These are phyloP conservation scores for Amylostereum areolatum DNA, from an alignment of 1,284 basidiomycete genomes.

Conservation along the genomic window DNA sequence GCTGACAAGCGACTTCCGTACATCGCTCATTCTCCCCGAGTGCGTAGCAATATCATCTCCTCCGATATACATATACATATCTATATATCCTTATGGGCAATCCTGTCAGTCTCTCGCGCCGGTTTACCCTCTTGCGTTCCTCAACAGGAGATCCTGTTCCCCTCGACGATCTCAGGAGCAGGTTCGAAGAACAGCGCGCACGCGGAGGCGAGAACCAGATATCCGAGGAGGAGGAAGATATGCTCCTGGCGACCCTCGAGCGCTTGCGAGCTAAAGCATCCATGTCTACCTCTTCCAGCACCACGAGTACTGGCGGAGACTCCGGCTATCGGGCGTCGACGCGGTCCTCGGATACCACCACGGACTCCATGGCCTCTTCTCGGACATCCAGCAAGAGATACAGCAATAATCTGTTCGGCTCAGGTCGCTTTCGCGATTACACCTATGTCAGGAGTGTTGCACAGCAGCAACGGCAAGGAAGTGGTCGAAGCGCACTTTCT, in stretches of 20 bases:
- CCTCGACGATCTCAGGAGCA: conserved; percentile 55
- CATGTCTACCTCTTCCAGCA: neutral
- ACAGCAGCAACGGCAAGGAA: conserved; percentile 37
- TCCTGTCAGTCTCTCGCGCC: conserved; percentile 60
- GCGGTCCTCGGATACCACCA: conserved; percentile 36
- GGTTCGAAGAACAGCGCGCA: conserved; percentile 70
- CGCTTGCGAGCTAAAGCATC: conserved; percentile 41
- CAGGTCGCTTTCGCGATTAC: conserved; percentile 69
- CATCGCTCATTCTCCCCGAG: conserved; percentile 78
- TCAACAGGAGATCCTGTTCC: conserved; percentile 57
- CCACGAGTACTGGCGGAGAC: conserved; percentile 10
- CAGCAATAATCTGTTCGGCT: conserved; percentile 79
- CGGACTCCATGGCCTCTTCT: conserved; percentile 33
- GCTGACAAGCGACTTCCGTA: conserved; percentile 69
- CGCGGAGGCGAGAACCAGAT: conserved; percentile 61
- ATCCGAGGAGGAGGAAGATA: conserved; percentile 75
- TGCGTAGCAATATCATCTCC: conserved; percentile 35
- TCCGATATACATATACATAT: conserved; percentile 1
- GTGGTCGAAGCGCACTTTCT: conserved; percentile 41
- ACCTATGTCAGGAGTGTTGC: conserved; percentile 53
- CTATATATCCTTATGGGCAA: conserved; percentile 13
- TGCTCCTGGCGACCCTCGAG: conserved; percentile 70
- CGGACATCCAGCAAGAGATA: conserved; percentile 60
- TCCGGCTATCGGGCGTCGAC: conserved; percentile 23
- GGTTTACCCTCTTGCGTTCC: conserved; percentile 71